These are phyloP conservation scores for Biscogniauxia mediterranea DNA, from an alignment of 2,329 filamentous ascomycete species.

Conservation along the genomic window DNA sequence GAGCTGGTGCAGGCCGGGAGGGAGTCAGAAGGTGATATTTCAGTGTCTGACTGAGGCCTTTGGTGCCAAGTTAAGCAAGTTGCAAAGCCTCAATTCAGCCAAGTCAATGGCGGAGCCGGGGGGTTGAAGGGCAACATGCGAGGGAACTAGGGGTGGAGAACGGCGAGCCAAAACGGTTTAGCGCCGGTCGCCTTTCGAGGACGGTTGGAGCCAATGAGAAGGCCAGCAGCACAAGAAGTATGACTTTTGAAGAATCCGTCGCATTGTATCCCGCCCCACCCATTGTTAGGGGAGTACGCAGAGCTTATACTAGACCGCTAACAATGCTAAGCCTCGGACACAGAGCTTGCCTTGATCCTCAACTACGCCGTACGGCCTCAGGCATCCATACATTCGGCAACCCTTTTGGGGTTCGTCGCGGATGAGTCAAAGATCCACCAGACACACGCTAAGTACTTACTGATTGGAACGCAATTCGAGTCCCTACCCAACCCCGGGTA, in stretches of 20 bases:
- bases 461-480: neutral
- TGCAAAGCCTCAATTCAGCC: conserved; percentile 26
- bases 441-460: neutral
- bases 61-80: conserved; percentile 18
- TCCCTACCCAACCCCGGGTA: neutral
- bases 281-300: conserved; percentile 9
- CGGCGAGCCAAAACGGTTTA: conserved; percentile 17
- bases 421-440: neutral
- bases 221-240: neutral
- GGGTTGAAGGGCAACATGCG: conserved; percentile 13
- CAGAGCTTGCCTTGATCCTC: neutral
- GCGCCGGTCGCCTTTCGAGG: conserved; percentile 6
- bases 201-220: conserved; percentile 16
- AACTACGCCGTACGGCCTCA: conserved; percentile 12
- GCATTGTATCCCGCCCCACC: conserved; percentile 2
- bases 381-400: conserved; percentile 16
- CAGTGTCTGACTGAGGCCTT: conserved; percentile 23
- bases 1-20: conserved; percentile 22
- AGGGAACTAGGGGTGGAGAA: conserved; percentile 12
- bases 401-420: neutral
- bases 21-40: conserved; percentile 36
- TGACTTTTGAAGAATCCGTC: conserved; percentile 2
- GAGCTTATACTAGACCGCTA: conserved; percentile 5
- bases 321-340: conserved; percentile 12
- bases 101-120: conserved; percentile 14